A percentile compares a stretch with the other conserved stretches of the same genome.
phyloP scores from a whole-genome alignment of 2,329 filamentous ascomycete genomes.

The Diaporthe citrichinensis region DNA sequence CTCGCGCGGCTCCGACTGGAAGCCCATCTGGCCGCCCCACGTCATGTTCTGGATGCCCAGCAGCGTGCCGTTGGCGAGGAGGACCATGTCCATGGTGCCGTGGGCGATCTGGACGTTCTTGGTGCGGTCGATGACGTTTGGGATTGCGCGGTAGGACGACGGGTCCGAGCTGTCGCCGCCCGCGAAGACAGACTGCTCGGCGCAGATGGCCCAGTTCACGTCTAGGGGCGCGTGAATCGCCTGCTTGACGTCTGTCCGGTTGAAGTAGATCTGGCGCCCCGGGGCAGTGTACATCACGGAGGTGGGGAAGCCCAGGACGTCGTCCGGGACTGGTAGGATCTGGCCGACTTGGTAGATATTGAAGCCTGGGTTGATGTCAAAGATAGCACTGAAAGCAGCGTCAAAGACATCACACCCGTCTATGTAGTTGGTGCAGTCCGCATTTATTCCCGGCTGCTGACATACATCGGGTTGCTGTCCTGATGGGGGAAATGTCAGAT shows the following conservation, averaged over 20 bases:
- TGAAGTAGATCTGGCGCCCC: constrained; percentile 74
- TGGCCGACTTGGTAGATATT: constrained; percentile 73
- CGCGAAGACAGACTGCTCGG: constrained; percentile 59
- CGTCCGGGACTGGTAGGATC: constrained; percentile 53
- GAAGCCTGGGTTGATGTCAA: constrained; percentile 78
- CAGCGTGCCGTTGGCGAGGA: constrained; percentile 75
- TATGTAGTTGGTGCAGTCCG: constrained; percentile 50
- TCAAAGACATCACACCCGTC: constrained; percentile 70
- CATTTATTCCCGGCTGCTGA: constrained; percentile 56
- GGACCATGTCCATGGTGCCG: constrained; percentile 77
- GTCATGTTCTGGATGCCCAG: constrained; percentile 83
- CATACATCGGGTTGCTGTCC: constrained; percentile 65
- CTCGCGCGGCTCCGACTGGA: constrained; percentile 59
- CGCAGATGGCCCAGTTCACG: constrained; percentile 69
- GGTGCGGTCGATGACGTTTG: constrained; percentile 78
- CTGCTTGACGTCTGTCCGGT: constrained; percentile 66
- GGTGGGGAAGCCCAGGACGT: constrained; percentile 62
- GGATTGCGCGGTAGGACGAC: constrained; percentile 48
- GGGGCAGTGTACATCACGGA: constrained; percentile 71
- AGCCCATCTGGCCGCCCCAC: constrained; percentile 78
- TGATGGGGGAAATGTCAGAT: constrained; percentile 75
- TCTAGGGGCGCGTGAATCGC: constrained; percentile 46
- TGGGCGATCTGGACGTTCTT: constrained; percentile 79
- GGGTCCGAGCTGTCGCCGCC: constrained; percentile 47
- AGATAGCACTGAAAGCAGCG: constrained; percentile 64